Evolutionary conservation across 176 grass and related monocot species (phyloP).

Genomic region (Tillandsia leiboldiana): DNA sequence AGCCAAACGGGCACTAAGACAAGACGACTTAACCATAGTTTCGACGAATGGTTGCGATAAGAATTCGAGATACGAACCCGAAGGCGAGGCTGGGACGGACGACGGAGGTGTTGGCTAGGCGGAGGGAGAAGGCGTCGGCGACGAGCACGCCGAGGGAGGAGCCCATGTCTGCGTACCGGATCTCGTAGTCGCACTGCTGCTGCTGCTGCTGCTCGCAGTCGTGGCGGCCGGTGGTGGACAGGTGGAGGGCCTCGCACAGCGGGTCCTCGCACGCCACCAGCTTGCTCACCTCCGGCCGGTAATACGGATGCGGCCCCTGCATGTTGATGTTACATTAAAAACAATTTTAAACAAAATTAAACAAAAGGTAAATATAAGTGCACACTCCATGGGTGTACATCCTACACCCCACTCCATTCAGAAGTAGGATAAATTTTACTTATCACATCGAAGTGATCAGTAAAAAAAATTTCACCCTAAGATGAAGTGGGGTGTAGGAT

Average conservation of each 20-base stretch:
- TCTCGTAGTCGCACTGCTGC: constrained; percentile 82
- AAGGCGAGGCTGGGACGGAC: constrained; percentile 57
- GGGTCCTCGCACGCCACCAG: constrained; percentile 51
- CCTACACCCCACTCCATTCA: no score
- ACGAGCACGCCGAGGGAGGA: constrained; percentile 75
- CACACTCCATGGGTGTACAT: no score
- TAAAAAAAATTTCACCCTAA: no score
- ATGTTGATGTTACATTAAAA: background rate
- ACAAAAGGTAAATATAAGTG: no score
- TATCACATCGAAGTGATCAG: no score
- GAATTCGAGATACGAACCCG: constrained; percentile 33
- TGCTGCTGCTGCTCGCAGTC: constrained; percentile 26
- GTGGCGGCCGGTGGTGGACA: constrained; percentile 12
- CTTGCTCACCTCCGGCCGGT: constrained; percentile 39
- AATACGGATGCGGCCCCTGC: constrained; percentile 64
- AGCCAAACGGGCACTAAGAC: no score
- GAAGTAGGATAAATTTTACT: no score
- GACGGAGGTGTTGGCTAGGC: constrained; percentile 52
- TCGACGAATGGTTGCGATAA: background rate
- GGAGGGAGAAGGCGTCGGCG: constrained; percentile 40
- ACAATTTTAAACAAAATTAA: background rate
- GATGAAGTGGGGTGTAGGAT: no score
- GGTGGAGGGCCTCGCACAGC: constrained; percentile 45
- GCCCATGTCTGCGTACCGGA: constrained; percentile 72
- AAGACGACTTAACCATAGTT: no score